Evolutionary conservation across 2,329 filamentous ascomycete species (phyloP).

Genomic region (Scedosporium minutisporum): DNA sequence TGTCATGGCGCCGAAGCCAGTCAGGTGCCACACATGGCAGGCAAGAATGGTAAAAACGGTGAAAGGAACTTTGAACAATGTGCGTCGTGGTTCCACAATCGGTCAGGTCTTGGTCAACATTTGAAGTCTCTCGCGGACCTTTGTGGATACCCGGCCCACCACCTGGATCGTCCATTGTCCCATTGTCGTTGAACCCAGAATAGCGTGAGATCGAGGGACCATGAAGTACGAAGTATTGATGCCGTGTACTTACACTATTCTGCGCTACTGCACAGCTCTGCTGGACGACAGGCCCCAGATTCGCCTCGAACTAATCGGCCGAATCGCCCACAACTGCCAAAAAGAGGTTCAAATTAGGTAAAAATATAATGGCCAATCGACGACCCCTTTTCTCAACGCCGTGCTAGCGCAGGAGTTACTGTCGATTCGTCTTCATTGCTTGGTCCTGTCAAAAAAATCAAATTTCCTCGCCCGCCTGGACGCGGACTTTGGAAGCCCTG

Average conservation of each 20-base stretch:
- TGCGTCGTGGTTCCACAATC: neutral
- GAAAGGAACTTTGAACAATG: neutral
- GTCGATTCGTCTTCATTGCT: too few species aligned
- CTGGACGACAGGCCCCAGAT: neutral
- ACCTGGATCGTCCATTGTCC: neutral
- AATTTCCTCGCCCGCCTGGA: neutral
- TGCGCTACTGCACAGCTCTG: neutral
- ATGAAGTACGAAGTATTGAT: neutral
- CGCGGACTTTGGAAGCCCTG: neutral
- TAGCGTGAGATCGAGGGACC: neutral
- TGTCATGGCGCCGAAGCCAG: neutral
- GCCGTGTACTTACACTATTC: neutral
- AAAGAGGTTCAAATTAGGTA: slow-evolving; percentile 1
- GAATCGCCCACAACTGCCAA: neutral
- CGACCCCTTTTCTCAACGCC: neutral
- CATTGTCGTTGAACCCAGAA: neutral
- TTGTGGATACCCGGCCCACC: neutral
- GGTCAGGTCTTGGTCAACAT: neutral
- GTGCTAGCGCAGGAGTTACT: neutral
- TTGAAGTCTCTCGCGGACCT: neutral
- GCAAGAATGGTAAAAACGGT: neutral
- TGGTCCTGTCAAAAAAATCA: neutral
- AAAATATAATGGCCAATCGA: neutral
- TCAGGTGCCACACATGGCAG: neutral
- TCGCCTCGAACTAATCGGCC: neutral